Base-by-base conservation (phyloP, 768 basidiomycete species). In the Auricularia auricula-judae region DNA sequence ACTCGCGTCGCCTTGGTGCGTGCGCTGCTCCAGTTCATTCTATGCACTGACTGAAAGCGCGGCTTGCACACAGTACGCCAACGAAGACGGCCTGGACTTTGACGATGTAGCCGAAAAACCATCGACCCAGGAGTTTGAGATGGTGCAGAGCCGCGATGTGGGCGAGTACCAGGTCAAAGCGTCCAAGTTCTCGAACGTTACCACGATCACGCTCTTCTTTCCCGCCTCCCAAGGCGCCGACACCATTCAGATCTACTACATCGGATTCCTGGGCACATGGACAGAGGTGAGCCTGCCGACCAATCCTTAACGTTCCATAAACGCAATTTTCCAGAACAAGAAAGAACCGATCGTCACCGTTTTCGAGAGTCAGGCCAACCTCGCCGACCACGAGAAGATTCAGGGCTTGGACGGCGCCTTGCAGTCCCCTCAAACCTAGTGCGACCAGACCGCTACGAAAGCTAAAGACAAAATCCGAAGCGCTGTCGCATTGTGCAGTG, bases 361-460 rank as follows among this genome's bases (percentile, higher is more conserved):
- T 12, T 97, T 96, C 69, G 94, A 97, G 74, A 76, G 89, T 0
- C 88, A 89, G 67, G 89, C 94, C 8, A 93, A 93, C 68, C 77
- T 89, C 36, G 89, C 91, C 1, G 94, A 96, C 72, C 94, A 96
- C 68, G 81, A 85, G 66, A 93, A 91, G 75, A 88, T 93, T 60
- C 86, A 85, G 70, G 91, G 91, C n/a, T 86, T 82, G 56, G 86
- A 86, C 42, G 84, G 85, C 8, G 79, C 77, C 66, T 78, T 84
- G 67, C 83, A 74, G 66, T 72, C 78, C 43, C 78, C 84, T 5
- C 80, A 80, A 66, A 71, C 69, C 51, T 77, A 65, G n/a, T n/a
- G 21, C 1, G 29, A 34, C 65, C 1, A 36, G 34, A 59, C 16
- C 35, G 58, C 56, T 39, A 63, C 16, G 56, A 51, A 29, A 35